Base-by-base conservation (phyloP, 331 rosid genomes). In the Pyracantha coccinea region DNA sequence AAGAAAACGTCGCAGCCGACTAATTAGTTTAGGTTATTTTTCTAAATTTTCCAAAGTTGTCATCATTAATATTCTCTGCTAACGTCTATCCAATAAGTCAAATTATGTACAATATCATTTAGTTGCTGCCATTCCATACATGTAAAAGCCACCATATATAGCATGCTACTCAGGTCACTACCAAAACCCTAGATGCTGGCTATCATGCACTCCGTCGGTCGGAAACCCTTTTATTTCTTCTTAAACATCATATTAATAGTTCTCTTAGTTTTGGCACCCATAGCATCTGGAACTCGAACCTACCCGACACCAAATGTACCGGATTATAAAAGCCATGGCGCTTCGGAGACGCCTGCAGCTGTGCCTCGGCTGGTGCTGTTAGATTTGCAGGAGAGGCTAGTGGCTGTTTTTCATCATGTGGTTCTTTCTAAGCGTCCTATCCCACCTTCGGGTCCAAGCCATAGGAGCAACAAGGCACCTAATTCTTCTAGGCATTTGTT, bases 381-480 rank as follows among this genome's bases (percentile, higher is more conserved):
- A 55, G 75, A 71, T 33, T 21, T 71, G 32, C 24, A 50, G 58
- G 41, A 72, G 77, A 47, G 8, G 50, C 11, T 24, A 71, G 31
- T 55, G 66, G 54, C 33, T 55, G n/a, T 27, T 15, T 71, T 31
- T 8, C 75, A 55, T 71, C 66, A 8, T 14, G 65, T 35, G 44
- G 12, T 19, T 73, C 14, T 41, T 62, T 27, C 50, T 10, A 47
- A 28, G 78, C 63, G 78, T 20, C 53, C 62, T 17, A 14, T 63
- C 50, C 78, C 71, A 8, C 32, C 63, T 19, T 79, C 79, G 23
- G 72, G 83, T 31, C 83, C 83, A 41, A 79, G 79, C 75, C 83
- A 74, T 21, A 59, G 66, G 23, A 41, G 67, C n/a, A 68, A 79
- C 67, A 50, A 72, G 47, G 12, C 33, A 5, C 67, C 71, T 7